Base-by-base conservation (phyloP, 805 yeast genomes). In the Priceomyces haplophilus region DNA sequence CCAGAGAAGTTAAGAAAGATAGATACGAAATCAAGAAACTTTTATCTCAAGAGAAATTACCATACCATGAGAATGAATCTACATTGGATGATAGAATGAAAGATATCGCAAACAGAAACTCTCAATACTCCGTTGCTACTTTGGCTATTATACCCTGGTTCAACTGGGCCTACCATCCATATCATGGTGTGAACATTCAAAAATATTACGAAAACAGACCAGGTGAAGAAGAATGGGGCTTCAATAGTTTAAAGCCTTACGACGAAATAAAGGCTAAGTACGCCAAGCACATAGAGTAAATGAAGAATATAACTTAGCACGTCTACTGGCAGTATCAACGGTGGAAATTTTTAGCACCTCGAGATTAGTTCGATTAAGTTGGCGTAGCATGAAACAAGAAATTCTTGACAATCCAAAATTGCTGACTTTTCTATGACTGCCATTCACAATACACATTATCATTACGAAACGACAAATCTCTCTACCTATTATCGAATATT, bases 121-220 rank as follows among this genome's bases (percentile, higher is more conserved):
- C 93, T 18, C 84, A 82, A 52, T 80, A 80, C 58, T 79, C 95
- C 6, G 80, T 79, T 56, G 62, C 79, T 44, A 67, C 73, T 42
- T 59, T 82, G 53, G 76, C 80, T 43, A 58, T 85, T 47, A 62
- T 87, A 54, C 95, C 95, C 18, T 82, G 88, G 88, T 86, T 88
- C 72, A 88, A 88, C 67, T 69, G 85, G 48, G 88, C 81, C 37
- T 67, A 80, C 60, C 96, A 87, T 64, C 88, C 86, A 52, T 82
- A 80, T 68, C 96, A 87, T 63, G 93, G 91, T 19, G 80, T 85
- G 45, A 84, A 82, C 56, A 69, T 83, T 46, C 72, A 73, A 56
- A 80, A 72, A 56, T 83, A 81, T 49, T 73, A 74, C 47, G 80
- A 76, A 58, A 69, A 63, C 40, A 70, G 83, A 56, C 75, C 76